Evolutionary conservation across 441 rosid species (phyloP).

Genomic region (Pelargonium myrrhifolium): DNA sequence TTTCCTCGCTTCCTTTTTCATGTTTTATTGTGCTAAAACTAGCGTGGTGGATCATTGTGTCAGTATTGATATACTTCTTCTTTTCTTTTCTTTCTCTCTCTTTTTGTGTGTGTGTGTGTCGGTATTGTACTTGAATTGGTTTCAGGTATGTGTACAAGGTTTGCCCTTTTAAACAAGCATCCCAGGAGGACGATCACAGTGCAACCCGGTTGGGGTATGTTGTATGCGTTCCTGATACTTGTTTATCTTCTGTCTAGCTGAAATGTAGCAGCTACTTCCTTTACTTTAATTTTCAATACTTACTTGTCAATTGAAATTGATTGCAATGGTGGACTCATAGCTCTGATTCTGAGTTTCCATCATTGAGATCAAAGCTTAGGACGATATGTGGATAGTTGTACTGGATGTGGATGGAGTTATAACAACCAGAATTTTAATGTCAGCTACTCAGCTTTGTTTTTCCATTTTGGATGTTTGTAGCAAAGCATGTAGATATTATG

Average conservation of each 20-base stretch:
- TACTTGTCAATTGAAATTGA: too few relatives aligned
- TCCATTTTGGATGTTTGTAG: too few relatives aligned
- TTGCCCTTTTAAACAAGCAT: constrained; percentile 74
- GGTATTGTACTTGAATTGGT: not conserved
- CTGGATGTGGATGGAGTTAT: too few relatives aligned
- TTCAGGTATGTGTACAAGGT: constrained; percentile 90
- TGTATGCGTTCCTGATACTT: not conserved
- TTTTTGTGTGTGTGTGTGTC: not conserved
- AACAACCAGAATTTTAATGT: too few relatives aligned
- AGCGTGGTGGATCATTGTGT: not conserved
- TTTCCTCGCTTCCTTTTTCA: constrained; percentile 1
- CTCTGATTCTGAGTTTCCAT: not conserved
- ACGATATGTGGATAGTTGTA: not conserved
- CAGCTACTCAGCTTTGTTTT: too few relatives aligned
- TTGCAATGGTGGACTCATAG: not conserved
- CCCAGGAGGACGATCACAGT: constrained; percentile 73
- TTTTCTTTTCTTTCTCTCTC: not conserved
- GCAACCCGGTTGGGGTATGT: constrained; percentile 71
- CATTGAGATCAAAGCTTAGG: not conserved
- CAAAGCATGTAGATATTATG: too few relatives aligned
- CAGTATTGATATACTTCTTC: not conserved
- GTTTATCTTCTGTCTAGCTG: not conserved
- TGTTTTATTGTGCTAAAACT: constrained; percentile 3
- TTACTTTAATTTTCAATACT: too few relatives aligned
- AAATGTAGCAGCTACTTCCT: not conserved